These are phyloP conservation scores for Margaritispora aquatica DNA, from an alignment of 495 filamentous ascomycete genomes.

Conservation along the genomic window DNA sequence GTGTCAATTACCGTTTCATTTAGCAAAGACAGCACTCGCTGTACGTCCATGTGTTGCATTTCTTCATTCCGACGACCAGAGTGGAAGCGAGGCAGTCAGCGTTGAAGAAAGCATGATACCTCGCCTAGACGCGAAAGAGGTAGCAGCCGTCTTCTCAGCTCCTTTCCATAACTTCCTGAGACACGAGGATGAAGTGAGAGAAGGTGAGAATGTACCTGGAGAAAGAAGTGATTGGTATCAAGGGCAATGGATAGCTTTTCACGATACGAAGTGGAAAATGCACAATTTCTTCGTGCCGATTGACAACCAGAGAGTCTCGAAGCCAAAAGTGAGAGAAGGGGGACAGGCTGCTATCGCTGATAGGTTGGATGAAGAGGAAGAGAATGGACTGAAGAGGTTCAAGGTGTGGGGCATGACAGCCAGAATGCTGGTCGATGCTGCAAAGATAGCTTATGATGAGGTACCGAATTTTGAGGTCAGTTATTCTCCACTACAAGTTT, in stretches of 20 bases:
- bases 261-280: slow-evolving; percentile 61
- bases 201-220: slow-evolving; percentile 33
- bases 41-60: slow-evolving; percentile 85
- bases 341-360: slow-evolving; percentile 27
- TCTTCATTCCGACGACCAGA: slow-evolving; percentile 49
- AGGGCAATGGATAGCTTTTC: slow-evolving; percentile 59
- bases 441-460: slow-evolving; percentile 71
- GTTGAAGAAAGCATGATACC: slow-evolving; percentile 68
- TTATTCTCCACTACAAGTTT: neutral
- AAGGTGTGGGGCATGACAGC: slow-evolving; percentile 92
- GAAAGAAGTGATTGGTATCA: slow-evolving; percentile 59
- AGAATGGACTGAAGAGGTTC: slow-evolving; percentile 48
- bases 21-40: slow-evolving; percentile 74
- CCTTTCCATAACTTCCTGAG: slow-evolving; percentile 69
- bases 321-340: slow-evolving; percentile 33
- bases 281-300: slow-evolving; percentile 87
- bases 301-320: slow-evolving; percentile 50
- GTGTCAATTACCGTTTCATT: slow-evolving; percentile 70
- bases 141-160: slow-evolving; percentile 85
- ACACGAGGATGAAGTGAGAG: slow-evolving; percentile 36
- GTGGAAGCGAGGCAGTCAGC: slow-evolving; percentile 1
- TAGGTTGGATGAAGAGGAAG: slow-evolving; percentile 36
- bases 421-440: slow-evolving; percentile 78
- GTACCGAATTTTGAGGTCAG: slow-evolving; percentile 70
- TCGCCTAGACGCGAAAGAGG: slow-evolving; percentile 73